Percentiles rank a stretch among this genome's conserved stretches.
phyloP scores from a whole-genome alignment of 1,284 basidiomycete species.

The Schizopora paradoxa region DNA sequence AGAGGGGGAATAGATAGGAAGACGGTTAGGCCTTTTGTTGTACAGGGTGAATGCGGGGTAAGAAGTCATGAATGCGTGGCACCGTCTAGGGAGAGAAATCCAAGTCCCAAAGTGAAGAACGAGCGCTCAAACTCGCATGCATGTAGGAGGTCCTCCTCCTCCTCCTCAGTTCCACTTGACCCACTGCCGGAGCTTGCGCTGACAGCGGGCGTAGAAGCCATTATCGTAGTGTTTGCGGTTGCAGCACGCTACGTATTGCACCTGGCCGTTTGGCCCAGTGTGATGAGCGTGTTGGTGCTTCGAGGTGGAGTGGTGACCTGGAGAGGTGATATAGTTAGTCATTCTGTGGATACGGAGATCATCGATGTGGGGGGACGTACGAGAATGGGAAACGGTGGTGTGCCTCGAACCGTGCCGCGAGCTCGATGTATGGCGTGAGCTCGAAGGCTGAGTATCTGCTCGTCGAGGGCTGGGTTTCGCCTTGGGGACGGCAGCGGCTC shows the following conservation, averaged over 20 bases:
- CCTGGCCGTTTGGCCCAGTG: slow-evolving; percentile 1
- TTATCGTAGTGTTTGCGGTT: slow-evolving; percentile 15
- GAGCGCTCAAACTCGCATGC: no score
- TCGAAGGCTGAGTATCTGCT: no score
- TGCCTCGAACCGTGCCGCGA: no score
- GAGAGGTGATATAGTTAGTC: no score
- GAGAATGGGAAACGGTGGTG: no score
- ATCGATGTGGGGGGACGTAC: background rate
- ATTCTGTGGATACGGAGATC: background rate
- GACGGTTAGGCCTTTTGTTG: background rate
- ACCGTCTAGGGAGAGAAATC: background rate
- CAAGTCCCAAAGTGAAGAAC: no score
- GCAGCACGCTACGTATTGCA: slow-evolving; percentile 9
- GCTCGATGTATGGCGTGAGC: no score
- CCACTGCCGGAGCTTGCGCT: slow-evolving; percentile 12
- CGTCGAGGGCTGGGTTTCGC: no score
- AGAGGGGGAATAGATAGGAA: no score
- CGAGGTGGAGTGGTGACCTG: background rate
- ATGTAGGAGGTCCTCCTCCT: background rate
- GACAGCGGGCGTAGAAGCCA: slow-evolving; percentile 15
- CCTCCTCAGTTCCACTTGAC: slow-evolving; percentile 14
- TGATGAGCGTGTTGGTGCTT: background rate
- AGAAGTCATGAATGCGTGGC: background rate
- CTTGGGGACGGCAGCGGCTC: no score
- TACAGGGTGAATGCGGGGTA: background rate